These are phyloP conservation scores for Chrysanthemum makinoi DNA, from an alignment of 129 eudicot species.

Conservation along the genomic window DNA sequence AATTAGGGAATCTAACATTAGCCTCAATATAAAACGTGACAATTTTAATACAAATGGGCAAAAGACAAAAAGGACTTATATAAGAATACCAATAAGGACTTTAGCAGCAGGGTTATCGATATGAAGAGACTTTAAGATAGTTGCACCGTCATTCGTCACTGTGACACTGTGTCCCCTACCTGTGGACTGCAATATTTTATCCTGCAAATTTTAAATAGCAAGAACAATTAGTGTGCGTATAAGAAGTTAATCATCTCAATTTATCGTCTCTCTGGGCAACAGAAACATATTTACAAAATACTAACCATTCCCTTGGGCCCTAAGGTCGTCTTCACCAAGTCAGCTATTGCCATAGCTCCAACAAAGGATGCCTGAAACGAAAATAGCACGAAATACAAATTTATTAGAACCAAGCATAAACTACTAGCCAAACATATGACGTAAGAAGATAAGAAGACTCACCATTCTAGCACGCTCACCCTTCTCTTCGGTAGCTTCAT, in stretches of 20 bases:
- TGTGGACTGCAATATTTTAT: conserved; percentile 89
- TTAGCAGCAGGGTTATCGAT: conserved; percentile 98
- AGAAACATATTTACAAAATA: background rate
- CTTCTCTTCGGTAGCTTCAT: too few relatives aligned
- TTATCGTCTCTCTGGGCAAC: too few relatives aligned
- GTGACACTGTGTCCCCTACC: conserved; percentile 92
- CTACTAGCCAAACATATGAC: too few relatives aligned
- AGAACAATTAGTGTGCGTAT: background rate
- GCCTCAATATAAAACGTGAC: background rate
- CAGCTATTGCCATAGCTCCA: too few relatives aligned
- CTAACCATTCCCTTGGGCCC: conserved; percentile 96
- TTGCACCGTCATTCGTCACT: conserved; percentile 98
- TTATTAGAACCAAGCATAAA: too few relatives aligned
- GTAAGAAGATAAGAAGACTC: too few relatives aligned
- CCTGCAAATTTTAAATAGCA: conserved; percentile 38
- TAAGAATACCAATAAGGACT: conserved; percentile 93
- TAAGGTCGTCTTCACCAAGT: conserved; percentile 50
- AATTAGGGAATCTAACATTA: background rate
- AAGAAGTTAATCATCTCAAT: too few relatives aligned
- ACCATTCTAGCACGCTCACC: too few relatives aligned
- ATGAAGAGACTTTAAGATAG: conserved; percentile 88
- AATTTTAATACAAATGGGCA: background rate
- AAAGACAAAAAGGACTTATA: background rate
- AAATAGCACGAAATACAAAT: too few relatives aligned
- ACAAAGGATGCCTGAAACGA: too few relatives aligned